Evolutionary conservation across 768 basidiomycete genomes (phyloP).

Genomic region (Xanthoconium purpureum): DNA sequence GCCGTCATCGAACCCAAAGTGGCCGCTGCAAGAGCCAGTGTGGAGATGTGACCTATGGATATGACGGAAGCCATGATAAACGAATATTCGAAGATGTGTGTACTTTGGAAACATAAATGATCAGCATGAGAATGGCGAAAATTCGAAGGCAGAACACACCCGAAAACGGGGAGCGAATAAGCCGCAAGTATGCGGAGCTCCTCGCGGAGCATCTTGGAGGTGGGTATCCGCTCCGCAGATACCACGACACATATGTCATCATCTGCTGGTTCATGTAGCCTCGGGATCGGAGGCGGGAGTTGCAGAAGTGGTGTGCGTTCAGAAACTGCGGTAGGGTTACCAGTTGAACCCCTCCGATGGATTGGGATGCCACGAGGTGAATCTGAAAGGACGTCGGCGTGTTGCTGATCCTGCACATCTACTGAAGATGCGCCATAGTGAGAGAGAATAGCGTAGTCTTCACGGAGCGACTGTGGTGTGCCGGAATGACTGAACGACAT

Average conservation of each 20-base stretch:
- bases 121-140: background rate
- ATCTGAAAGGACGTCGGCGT: slow-evolving; percentile 6
- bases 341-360: background rate
- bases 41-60: slow-evolving; percentile 88
- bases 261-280: slow-evolving; percentile 53
- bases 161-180: slow-evolving; percentile 71
- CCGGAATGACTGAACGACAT: slow-evolving; percentile 21
- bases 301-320: slow-evolving; percentile 60
- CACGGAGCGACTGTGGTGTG: slow-evolving; percentile 46
- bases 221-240: slow-evolving; percentile 17
- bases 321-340: slow-evolving; percentile 3
- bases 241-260: background rate
- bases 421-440: slow-evolving; percentile 39
- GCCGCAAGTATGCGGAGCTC: slow-evolving; percentile 56
- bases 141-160: slow-evolving; percentile 42
- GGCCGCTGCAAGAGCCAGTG: slow-evolving; percentile 82
- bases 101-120: slow-evolving; percentile 38
- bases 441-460: slow-evolving; percentile 64
- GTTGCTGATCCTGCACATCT: slow-evolving; percentile 3
- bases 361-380: slow-evolving; percentile 22
- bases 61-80: slow-evolving; percentile 82
- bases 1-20: slow-evolving; percentile 74
- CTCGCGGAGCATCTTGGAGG: slow-evolving; percentile 45
- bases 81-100: slow-evolving; percentile 81
- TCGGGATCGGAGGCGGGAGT: slow-evolving; percentile 46